Conservation (phyloP, 129 eudicot genomes). For the Centrapalus pauciflorus region DNA sequence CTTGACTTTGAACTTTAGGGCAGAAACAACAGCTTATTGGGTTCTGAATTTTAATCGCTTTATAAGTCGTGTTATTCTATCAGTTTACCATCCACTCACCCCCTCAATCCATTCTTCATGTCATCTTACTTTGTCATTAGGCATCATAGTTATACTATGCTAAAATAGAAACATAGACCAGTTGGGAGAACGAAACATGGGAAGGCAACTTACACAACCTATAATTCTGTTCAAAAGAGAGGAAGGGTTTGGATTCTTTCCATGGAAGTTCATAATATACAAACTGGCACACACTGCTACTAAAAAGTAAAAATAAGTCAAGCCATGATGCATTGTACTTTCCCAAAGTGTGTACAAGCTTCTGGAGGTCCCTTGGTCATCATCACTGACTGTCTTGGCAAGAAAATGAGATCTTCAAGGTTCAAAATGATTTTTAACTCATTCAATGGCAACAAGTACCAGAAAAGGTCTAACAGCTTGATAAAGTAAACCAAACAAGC, state of each 20-base stretch:
- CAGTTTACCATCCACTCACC: neutral
- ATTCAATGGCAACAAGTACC: neutral
- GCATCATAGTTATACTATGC: neutral
- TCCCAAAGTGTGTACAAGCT: no score
- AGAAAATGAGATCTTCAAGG: neutral
- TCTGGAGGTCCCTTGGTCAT: no score
- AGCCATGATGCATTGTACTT: neutral
- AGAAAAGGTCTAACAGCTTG: neutral
- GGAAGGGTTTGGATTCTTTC: neutral
- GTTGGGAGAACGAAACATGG: neutral
- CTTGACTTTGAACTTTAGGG: neutral
- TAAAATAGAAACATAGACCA: neutral
- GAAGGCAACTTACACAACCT: neutral
- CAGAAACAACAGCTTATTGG: neutral
- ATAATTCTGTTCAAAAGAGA: neutral
- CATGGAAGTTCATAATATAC: neutral
- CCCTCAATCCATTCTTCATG: neutral
- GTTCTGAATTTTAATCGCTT: neutral
- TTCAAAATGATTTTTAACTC: neutral
- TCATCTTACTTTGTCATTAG: neutral
- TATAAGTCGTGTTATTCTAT: neutral
- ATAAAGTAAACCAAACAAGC: neutral
- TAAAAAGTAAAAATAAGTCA: neutral
- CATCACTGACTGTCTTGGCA: neutral
- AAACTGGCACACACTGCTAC: no score